Base-by-base conservation (phyloP, 371 early-diverging fungal species). In the Rhizopus arrhizus region DNA sequence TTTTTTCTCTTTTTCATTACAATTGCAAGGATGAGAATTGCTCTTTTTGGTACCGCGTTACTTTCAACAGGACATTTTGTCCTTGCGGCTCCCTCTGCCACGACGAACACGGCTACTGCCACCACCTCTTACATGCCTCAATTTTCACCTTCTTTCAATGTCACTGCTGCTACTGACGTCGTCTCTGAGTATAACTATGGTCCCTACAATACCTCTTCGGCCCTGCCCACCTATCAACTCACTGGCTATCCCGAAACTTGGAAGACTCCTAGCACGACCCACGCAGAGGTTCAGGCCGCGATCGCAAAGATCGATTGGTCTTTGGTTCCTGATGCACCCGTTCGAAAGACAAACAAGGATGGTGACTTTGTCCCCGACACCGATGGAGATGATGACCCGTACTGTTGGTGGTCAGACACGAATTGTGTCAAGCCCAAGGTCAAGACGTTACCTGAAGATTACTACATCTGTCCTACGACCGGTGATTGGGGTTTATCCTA, bases 231-330 rank as follows among this genome's bases (percentile, higher is more conserved):
- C 5, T 8, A 49, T 2, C 36, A 42, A 1, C 41, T 64, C 36
- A 31, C 35, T 16, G 72, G 64, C 7, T 80, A 80, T 41, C 80
- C 80, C 41, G 59, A 61, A 40, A 61, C 70, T 8, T 80, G 77
- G 77, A 40, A 32, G 12, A 36, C 65, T 0, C 75, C 80, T 32
- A 43, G 61, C 29, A 66, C 70, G 3, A 53, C 61, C 22, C 55
- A 56, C 45, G 35, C 74, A 35, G 78, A 77, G 68, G 69, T 80
- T 7, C 55, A 65, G 38, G 69, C 72, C 15, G 74, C 64, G 4
- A 66, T 70, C 16, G 61, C 69, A 16, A 51, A 68, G 7, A 77
- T 80, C 43, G 71, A 80, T 35, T 80, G 81, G 81, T 13, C 28
- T 22, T 56, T 65, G 15, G 78, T 80, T 2, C 81, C 81, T 11